These are phyloP conservation scores for Pseudogymnoascus sp. DNA, from an alignment of 2,329 filamentous ascomycete species.

Conservation along the genomic window DNA sequence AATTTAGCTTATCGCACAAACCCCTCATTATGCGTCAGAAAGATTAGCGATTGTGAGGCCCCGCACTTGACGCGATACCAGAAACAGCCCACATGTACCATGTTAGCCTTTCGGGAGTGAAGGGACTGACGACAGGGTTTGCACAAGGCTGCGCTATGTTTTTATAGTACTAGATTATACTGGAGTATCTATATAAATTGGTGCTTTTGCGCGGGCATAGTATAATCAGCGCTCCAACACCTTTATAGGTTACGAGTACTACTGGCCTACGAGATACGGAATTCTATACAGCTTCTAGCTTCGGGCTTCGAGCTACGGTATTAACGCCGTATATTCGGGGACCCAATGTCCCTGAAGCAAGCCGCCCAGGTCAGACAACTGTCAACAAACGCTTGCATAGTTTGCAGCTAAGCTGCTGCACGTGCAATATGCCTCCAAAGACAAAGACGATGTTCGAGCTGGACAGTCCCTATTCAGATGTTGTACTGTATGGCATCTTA, in stretches of 20 bases:
- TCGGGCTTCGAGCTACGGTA: background rate
- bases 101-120: slow-evolving; percentile 4
- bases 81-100: slow-evolving; percentile 5
- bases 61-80: slow-evolving; percentile 7
- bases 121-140: slow-evolving; percentile 5
- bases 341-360: background rate
- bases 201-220: background rate
- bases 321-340: background rate
- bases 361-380: background rate
- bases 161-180: background rate
- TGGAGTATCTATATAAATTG: background rate
- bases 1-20: slow-evolving; percentile 9
- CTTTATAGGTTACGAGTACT: background rate
- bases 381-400: background rate
- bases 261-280: background rate
- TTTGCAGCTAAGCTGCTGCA: background rate
- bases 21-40: slow-evolving; percentile 9
- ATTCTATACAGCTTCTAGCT: background rate
- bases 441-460: slow-evolving; percentile 54
- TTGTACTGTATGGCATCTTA: slow-evolving; percentile 45
- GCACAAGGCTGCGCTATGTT: slow-evolving; percentile 5
- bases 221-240: background rate
- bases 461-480: slow-evolving; percentile 55
- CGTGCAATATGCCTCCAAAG: slow-evolving; percentile 42
- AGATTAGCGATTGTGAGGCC: slow-evolving; percentile 8